Evolutionary conservation across 495 filamentous ascomycete species (phyloP), one percentile per base, ranked within the genome.

Genomic region (Penicillium paradoxum): DNA sequence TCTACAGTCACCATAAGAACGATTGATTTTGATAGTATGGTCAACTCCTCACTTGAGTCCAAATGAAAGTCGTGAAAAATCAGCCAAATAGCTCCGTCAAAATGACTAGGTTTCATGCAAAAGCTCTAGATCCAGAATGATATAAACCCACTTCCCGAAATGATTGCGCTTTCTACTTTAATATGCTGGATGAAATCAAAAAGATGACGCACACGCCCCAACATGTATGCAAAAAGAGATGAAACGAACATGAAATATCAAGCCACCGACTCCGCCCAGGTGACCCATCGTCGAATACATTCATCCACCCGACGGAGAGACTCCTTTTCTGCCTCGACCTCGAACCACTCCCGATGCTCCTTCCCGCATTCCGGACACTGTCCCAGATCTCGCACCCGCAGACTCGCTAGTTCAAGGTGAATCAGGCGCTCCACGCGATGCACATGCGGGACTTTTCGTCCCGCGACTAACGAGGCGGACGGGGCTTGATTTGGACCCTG

Each of bases 301-400:
- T 88, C 90, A 76, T 99, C 91, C 5, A 97, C 86, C 21, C 69
- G 79, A 50, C 73, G 79, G 10, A 97, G 72, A 0, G 85, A 87
- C 10, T 85, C 75, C 59, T 84, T 80, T 15, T 71, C 81, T 2
- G 89, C 90, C 45, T 88, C 82, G 6, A 97, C 82, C 68, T 93
- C 91, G 68, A 99, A 97, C 93, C 93, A 99, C 68, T 99, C 93
- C 33, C 83, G 75, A 70, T 99, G 95, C 58, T 88, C 85, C 67
- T 84, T 89, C 10, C 91, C 91, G 65, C 93, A 99, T 7, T 80
- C 80, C 7, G 73, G 68, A 64, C 93, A 99, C 39, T 77, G 77
- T 15, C 84, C 81, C 66, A 86, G 73, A 30, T 91, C 80, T 62
- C 82, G 78, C 9, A 89, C 72, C 14, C 86, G 80, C 46, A 81